Percentiles rank a stretch among this genome's conserved stretches.
Conservation (phyloP, 768 basidiomycete genomes). For the Pulveroboletus ravenelii region DNA sequence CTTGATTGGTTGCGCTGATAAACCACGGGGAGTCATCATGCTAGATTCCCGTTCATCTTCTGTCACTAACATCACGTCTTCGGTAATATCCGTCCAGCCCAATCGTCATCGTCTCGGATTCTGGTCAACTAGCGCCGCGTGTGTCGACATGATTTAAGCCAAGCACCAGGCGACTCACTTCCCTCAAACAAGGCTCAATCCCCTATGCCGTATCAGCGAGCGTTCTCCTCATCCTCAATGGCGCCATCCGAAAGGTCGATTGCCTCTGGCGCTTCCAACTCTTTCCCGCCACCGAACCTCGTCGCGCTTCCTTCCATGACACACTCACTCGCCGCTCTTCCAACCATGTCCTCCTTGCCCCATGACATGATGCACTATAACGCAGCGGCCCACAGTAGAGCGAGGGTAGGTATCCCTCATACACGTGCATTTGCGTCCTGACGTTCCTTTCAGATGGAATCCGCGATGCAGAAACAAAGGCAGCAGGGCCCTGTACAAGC, state of each 20-base stretch:
- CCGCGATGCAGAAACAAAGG: slow-evolving; percentile 28
- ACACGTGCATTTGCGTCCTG: neutral
- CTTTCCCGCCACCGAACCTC: slow-evolving; percentile 29
- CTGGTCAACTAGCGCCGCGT: slow-evolving; percentile 21
- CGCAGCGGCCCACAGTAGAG: slow-evolving; percentile 26
- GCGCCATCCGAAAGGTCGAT: slow-evolving; percentile 30
- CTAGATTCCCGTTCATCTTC: slow-evolving; percentile 33
- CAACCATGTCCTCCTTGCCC: slow-evolving; percentile 29
- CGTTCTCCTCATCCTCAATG: slow-evolving; percentile 31
- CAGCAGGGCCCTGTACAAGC: slow-evolving; percentile 25
- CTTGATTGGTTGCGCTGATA: slow-evolving; percentile 32
- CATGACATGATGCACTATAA: slow-evolving; percentile 32
- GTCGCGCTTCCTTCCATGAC: slow-evolving; percentile 30
- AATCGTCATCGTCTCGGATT: slow-evolving; percentile 22
- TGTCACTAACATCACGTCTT: slow-evolving; percentile 28
- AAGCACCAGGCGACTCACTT: neutral
- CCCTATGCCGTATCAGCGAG: slow-evolving; percentile 31
- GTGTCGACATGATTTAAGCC: slow-evolving; percentile 26
- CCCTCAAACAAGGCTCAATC: slow-evolving; percentile 13
- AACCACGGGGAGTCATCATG: slow-evolving; percentile 29
- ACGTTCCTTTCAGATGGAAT: slow-evolving; percentile 26
- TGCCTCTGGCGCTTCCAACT: slow-evolving; percentile 29
- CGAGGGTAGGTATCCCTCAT: slow-evolving; percentile 18
- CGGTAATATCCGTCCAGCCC: slow-evolving; percentile 32
- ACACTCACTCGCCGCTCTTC: slow-evolving; percentile 30